Percentiles rank a stretch among this genome's conserved stretches.
phyloP scores from a whole-genome alignment of 2,329 filamentous ascomycete species.

The Didymella segeticola region DNA sequence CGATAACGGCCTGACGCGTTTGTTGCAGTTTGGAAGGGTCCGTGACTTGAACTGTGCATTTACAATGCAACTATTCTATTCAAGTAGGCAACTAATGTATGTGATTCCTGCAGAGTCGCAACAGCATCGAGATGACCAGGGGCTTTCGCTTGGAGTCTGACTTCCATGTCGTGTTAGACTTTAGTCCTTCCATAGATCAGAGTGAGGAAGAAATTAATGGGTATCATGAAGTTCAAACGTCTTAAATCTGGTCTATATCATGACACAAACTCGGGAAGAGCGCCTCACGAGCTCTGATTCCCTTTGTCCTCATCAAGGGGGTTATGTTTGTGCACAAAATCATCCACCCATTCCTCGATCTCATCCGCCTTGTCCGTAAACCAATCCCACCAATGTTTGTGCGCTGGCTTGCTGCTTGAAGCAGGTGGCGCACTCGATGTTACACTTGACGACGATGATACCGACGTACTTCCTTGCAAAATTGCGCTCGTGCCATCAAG shows the following conservation, averaged over 20 bases:
- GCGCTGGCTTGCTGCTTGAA: slow-evolving; percentile 9
- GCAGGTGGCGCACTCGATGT: slow-evolving; percentile 26
- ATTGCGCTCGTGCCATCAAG: slow-evolving; percentile 24
- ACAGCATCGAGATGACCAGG: background rate
- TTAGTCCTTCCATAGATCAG: background rate
- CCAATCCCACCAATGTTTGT: slow-evolving; percentile 47
- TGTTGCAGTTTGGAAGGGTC: background rate
- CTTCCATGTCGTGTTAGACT: no score
- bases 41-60: no score
- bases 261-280: background rate
- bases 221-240: slow-evolving; percentile 8
- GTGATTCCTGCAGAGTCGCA: background rate
- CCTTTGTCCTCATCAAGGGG: slow-evolving; percentile 18
- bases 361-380: slow-evolving; percentile 45
- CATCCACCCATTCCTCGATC: slow-evolving; percentile 46
- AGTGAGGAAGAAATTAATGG: background rate
- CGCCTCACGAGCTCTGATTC: background rate
- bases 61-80: background rate
- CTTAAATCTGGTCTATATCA: background rate
- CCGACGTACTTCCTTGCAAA: slow-evolving; percentile 1
- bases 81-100: background rate
- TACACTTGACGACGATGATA: slow-evolving; percentile 18
- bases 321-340: slow-evolving; percentile 40
- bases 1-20: slow-evolving; percentile 9
- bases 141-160: background rate